Conservation (phyloP, 2,329 filamentous ascomycete species). For the Bimuria novae-zelandiae region DNA sequence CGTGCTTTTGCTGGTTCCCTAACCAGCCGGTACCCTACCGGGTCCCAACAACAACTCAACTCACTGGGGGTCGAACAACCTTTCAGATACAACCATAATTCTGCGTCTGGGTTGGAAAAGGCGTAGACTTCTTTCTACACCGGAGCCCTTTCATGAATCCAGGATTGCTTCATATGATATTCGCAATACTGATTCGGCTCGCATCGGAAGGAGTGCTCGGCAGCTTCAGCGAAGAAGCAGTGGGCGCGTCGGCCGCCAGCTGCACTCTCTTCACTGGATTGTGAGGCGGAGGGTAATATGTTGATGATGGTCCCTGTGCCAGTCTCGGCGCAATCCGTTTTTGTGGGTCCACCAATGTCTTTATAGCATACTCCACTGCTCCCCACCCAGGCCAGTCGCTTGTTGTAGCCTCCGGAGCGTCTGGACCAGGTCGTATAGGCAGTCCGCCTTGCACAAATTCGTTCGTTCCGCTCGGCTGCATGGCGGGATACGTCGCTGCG, state of each 20-base stretch:
- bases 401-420: constrained; percentile 61
- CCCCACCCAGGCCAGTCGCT: constrained; percentile 83
- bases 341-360: constrained; percentile 58
- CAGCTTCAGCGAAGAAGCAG: constrained; percentile 21
- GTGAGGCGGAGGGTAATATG: constrained; percentile 45
- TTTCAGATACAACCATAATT: too few species aligned
- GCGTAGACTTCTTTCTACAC: too few species aligned
- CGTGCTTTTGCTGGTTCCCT: too few species aligned
- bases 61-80: too few species aligned
- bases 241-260: constrained; percentile 29
- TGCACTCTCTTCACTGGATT: constrained; percentile 46
- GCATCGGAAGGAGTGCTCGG: constrained; percentile 44
- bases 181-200: constrained; percentile 51
- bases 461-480: constrained; percentile 27
- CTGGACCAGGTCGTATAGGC: constrained; percentile 55
- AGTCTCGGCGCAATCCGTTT: constrained; percentile 33
- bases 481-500: constrained; percentile 4
- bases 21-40: too few species aligned
- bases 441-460: constrained; percentile 46
- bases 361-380: constrained; percentile 67
- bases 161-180: constrained; percentile 43
- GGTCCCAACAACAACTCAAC: too few species aligned
- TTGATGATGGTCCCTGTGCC: constrained; percentile 27
- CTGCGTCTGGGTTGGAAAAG: too few species aligned
- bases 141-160: background rate